Percentiles rank a stretch among this genome's conserved stretches.
phyloP scores from a whole-genome alignment of 2,329 filamentous ascomycete genomes.

The Fusarium miscanthi region DNA sequence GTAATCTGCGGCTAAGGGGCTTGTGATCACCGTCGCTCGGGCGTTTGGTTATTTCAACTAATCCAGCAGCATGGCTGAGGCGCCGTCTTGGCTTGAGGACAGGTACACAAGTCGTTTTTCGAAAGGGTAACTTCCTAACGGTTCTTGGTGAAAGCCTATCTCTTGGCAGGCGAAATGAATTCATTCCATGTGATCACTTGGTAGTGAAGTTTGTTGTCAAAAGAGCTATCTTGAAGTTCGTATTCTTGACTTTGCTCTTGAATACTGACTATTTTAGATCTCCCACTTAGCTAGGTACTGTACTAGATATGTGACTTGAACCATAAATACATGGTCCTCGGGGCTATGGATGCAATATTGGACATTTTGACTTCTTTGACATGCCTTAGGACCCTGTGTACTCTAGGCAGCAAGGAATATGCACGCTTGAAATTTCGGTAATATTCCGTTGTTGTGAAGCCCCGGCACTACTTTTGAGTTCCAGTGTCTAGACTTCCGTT shows the following conservation, averaged over 20 bases:
- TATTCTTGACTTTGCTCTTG: neutral
- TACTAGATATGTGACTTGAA: neutral
- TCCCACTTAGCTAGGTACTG: neutral
- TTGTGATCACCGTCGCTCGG: neutral
- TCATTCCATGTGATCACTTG: neutral
- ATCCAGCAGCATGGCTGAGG: neutral
- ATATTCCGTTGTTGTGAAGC: neutral
- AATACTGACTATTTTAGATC: neutral
- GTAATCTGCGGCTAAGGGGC: conserved; percentile 5
- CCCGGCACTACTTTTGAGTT: neutral
- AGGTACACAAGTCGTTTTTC: neutral
- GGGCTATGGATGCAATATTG: neutral
- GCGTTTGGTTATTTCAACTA: conserved; percentile 23
- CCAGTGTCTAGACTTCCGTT: neutral
- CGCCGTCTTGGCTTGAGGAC: neutral
- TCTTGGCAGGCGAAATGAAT: neutral
- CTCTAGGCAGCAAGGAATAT: neutral
- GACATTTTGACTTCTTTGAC: neutral
- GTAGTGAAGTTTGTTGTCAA: neutral
- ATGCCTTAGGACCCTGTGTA: neutral
- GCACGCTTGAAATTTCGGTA: neutral
- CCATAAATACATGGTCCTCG: neutral
- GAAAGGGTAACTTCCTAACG: neutral
- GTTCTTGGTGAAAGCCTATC: neutral
- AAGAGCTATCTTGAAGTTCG: neutral